Percentiles rank a stretch among this genome's conserved stretches.
phyloP scores from a whole-genome alignment of 2,329 filamentous ascomycete genomes.

The Pseudocercospora crystallina region DNA sequence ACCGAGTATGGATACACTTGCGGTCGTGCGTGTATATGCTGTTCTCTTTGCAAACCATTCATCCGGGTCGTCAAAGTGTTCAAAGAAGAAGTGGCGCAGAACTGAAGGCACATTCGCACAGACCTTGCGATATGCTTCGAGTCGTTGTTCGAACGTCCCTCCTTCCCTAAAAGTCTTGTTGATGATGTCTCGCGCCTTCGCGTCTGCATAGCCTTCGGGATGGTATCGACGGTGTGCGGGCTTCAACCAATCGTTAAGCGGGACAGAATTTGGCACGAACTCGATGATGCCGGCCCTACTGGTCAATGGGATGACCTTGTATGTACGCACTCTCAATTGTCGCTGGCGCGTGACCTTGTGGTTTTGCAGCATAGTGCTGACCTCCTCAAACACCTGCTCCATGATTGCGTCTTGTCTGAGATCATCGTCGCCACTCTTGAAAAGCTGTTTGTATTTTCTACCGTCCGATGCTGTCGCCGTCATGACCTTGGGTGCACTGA shows the following conservation, averaged over 20 bases:
- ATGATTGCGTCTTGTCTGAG: constrained; percentile 96
- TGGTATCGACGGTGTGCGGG: constrained; percentile 86
- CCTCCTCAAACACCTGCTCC: constrained; percentile 98
- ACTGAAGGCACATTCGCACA: constrained; percentile 85
- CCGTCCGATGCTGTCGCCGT: constrained; percentile 79
- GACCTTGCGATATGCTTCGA: constrained; percentile 75
- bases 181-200: constrained; percentile 77
- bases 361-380: constrained; percentile 82
- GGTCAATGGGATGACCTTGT: constrained; percentile 91
- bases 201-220: constrained; percentile 76
- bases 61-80: constrained; percentile 88
- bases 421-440: constrained; percentile 92
- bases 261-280: constrained; percentile 91
- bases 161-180: constrained; percentile 65
- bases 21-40: constrained; percentile 89
- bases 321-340: constrained; percentile 86
- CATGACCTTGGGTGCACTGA: constrained; percentile 92
- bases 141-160: constrained; percentile 61
- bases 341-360: constrained; percentile 86
- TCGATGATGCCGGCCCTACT: constrained; percentile 88
- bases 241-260: constrained; percentile 87
- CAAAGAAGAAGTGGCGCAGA: constrained; percentile 96
- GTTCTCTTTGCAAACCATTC: constrained; percentile 91
- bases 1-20: constrained; percentile 91
- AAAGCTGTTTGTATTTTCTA: constrained; percentile 78